Evolutionary conservation across 73 alveolate genomes (phyloP), one percentile per base, ranked within the genome.

Genomic region (Paramecium sonneborni): DNA sequence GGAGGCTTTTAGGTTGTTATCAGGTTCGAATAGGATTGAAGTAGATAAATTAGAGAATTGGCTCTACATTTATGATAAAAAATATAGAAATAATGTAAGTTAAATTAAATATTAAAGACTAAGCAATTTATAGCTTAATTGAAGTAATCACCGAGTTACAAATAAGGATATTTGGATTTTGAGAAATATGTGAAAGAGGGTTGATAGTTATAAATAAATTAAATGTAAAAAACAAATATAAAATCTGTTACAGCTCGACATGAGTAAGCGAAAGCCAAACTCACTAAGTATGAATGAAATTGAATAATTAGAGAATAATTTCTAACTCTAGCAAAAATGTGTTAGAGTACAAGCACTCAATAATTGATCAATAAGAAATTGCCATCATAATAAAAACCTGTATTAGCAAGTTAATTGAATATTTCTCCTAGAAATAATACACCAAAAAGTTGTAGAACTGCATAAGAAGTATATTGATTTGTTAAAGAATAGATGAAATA

Each of bases 11-110:
- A 21, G 58, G 2, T 74, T 37, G 24, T 18, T 74, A 20, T 74
- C 87, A 34, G 87, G 58, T 15, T 37, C 56, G 12, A 74, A 74
- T 74, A 74, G n/a, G 58, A 74, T 74, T 10, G 58, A 39, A 37
- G 58, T 74, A 28, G 87, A 74, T 74, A 39, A 74, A 74, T 74
- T 74, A 74, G 87, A 74, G 26, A 74, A 74, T 39, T 74, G 58
- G 56, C 44, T 74, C 10, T 23, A 39, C 7, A 39, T 74, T 21
- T 74, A 74, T 74, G 87, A 74, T 37, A 74, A 74, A 15, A 74
- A 74, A 32, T 74, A 74, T 18, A 37, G 44, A 74, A 74, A 74
- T 34, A 74, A 74, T 74, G 87, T 74, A 74, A 52, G 15, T 52
- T 62, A 5, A 62, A 30, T 62, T 62, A 14, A 11, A 26, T 62